Percentiles rank a stretch among this genome's conserved stretches.
Evolutionary conservation across 1,284 basidiomycete species (phyloP).

Genomic region (Athelia psychrophila): DNA sequence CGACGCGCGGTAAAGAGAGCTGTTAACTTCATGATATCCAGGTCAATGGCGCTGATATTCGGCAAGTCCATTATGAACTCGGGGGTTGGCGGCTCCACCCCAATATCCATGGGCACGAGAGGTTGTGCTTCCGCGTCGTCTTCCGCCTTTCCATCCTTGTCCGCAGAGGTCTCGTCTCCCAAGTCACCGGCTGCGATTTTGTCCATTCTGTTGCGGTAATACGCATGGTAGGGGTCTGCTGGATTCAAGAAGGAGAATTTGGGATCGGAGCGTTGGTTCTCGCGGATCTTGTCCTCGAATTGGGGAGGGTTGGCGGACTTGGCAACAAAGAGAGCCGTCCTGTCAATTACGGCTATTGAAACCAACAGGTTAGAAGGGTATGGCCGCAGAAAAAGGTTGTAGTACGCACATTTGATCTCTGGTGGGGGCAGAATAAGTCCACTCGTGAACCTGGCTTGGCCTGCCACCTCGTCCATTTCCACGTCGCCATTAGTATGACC

Average conservation of each 20-base stretch:
- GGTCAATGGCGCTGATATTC: constrained; percentile 85
- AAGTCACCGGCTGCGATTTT: constrained; percentile 74
- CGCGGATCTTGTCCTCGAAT: constrained; percentile 95
- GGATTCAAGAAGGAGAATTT: constrained; percentile 97
- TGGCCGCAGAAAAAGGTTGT: constrained; percentile 8
- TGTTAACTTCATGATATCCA: constrained; percentile 94
- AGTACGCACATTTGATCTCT: constrained; percentile 81
- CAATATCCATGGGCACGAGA: constrained; percentile 47
- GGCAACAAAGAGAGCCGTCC: constrained; percentile 92
- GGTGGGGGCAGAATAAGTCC: constrained; percentile 91
- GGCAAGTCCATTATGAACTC: constrained; percentile 91
- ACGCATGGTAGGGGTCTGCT: constrained; percentile 94
- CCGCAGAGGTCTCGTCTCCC: constrained; percentile 52
- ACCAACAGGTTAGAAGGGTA: constrained; percentile 5
- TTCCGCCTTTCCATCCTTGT: constrained; percentile 41
- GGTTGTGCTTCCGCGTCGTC: constrained; percentile 32
- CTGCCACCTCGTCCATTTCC: constrained; percentile 36
- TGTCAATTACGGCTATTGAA: constrained; percentile 85
- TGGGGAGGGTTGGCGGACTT: constrained; percentile 85
- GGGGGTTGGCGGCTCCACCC: constrained; percentile 79
- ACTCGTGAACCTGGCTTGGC: constrained; percentile 62
- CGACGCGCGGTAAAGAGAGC: constrained; percentile 94
- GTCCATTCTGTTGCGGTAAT: constrained; percentile 89
- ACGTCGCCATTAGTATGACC: constrained; percentile 38
- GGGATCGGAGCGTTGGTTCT: constrained; percentile 91